Conservation (phyloP, 148 eudicot genomes). For the Persicaria maculosa region DNA sequence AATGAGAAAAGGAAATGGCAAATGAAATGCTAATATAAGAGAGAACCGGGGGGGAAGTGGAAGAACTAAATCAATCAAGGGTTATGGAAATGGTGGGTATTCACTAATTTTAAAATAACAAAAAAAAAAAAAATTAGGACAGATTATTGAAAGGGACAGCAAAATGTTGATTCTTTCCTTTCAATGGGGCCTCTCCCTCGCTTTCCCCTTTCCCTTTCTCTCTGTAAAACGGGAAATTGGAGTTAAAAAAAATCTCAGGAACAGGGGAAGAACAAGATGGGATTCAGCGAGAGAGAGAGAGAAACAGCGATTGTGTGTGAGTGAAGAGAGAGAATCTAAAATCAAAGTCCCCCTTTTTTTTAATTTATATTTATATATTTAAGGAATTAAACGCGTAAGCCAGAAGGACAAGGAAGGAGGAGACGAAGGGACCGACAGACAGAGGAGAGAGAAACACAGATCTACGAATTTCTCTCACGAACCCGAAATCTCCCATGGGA, state of each 20-base stretch:
- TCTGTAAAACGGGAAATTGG: slow-evolving; percentile 8
- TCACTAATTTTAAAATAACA: too few relatives aligned
- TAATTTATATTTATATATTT: slow-evolving; percentile 14
- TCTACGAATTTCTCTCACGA: neutral
- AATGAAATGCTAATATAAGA: slow-evolving; percentile 10
- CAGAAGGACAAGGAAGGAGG: slow-evolving; percentile 7
- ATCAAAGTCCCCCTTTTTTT: neutral
- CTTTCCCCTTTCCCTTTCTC: slow-evolving; percentile 7
- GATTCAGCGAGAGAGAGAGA: slow-evolving; percentile 1
- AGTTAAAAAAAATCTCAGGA: neutral
- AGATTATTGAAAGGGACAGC: neutral
- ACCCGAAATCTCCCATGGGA: neutral
- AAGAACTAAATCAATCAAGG: neutral
- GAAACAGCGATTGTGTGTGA: neutral
- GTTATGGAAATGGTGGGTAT: neutral
- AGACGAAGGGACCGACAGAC: slow-evolving; percentile 11
- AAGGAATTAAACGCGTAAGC: slow-evolving; percentile 6
- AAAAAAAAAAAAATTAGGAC: neutral
- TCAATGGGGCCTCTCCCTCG: slow-evolving; percentile 11
- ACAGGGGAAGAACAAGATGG: neutral
- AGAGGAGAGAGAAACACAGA: slow-evolving; percentile 3
- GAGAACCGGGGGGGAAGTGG: neutral
- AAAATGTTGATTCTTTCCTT: slow-evolving; percentile 10
- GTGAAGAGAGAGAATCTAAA: slow-evolving; percentile 1
- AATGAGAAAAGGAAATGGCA: slow-evolving; percentile 1